Conservation (phyloP, 2,329 filamentous ascomycete genomes). For the Phyllosticta paracitricarpa region DNA sequence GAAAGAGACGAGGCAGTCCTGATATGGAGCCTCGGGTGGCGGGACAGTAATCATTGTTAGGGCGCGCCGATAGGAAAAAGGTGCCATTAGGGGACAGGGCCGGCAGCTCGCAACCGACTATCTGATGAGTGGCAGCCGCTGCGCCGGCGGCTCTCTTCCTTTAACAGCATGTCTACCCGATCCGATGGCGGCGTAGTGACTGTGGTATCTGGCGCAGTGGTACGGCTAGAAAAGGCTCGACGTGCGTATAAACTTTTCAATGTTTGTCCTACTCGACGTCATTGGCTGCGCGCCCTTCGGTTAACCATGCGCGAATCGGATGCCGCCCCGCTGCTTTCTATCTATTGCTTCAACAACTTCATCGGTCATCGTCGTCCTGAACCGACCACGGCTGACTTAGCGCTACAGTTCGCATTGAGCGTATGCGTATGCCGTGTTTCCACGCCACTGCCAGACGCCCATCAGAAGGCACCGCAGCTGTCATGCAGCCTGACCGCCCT, state of each 20-base stretch:
- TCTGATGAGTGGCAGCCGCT: background rate
- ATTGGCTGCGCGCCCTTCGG: background rate
- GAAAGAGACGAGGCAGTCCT: background rate
- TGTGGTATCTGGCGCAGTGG: background rate
- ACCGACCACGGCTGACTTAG: background rate
- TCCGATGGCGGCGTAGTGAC: background rate
- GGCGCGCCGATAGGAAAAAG: background rate
- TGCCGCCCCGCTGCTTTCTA: background rate
- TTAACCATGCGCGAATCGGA: background rate
- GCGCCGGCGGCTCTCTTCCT: background rate
- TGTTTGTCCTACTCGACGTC: background rate
- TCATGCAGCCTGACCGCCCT: background rate
- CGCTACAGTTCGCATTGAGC: background rate
- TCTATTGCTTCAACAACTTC: background rate
- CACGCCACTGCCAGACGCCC: background rate
- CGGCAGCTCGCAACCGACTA: background rate
- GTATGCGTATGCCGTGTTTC: background rate
- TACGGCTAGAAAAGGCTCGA: background rate
- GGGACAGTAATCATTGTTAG: background rate
- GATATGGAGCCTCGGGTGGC: background rate
- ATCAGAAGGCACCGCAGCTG: background rate
- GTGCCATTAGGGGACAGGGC: background rate
- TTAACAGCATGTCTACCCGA: background rate
- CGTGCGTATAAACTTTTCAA: background rate
- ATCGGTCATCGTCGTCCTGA: background rate